Evolutionary conservation across 2,329 filamentous ascomycete species (phyloP).

Genomic region (Hypoxylon sp.): DNA sequence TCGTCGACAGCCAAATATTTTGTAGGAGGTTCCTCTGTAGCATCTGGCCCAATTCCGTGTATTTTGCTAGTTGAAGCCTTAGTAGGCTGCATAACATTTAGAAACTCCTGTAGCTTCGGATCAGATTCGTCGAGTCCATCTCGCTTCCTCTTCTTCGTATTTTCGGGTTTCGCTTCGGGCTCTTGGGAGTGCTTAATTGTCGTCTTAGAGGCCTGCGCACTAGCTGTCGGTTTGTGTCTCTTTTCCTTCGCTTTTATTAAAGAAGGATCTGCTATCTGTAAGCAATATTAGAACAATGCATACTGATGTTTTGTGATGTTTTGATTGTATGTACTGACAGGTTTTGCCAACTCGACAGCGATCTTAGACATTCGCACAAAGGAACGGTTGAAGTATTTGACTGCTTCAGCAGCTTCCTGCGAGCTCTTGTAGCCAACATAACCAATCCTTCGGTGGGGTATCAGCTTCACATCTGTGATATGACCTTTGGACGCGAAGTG

Average conservation of each 20-base stretch:
- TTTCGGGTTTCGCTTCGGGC: conserved; percentile 57
- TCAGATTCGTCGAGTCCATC: conserved; percentile 73
- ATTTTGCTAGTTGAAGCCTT: conserved; percentile 74
- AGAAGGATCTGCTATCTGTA: conserved; percentile 61
- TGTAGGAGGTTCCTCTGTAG: conserved; percentile 58
- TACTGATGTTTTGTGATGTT: background rate
- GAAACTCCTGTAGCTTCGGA: conserved; percentile 87
- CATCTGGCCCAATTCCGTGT: conserved; percentile 61
- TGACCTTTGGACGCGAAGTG: conserved; percentile 85
- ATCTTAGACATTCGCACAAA: conserved; percentile 98
- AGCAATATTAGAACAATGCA: conserved; percentile 12
- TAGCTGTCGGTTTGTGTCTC: conserved; percentile 23
- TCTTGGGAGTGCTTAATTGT: conserved; percentile 44
- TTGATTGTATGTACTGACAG: conserved; percentile 66
- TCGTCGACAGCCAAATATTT: conserved; percentile 64
- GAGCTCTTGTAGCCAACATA: conserved; percentile 93
- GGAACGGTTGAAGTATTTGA: conserved; percentile 95
- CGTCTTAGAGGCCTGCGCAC: background rate
- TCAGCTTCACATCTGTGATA: conserved; percentile 93
- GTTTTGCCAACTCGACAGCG: conserved; percentile 86
- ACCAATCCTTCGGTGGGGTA: conserved; percentile 90
- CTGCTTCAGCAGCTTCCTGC: conserved; percentile 84
- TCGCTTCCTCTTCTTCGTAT: conserved; percentile 77
- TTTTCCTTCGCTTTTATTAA: conserved; percentile 50
- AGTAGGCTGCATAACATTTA: conserved; percentile 82